phyloP scores from a whole-genome alignment of 345 rosid species.

The Mallotus nudiflorus region DNA sequence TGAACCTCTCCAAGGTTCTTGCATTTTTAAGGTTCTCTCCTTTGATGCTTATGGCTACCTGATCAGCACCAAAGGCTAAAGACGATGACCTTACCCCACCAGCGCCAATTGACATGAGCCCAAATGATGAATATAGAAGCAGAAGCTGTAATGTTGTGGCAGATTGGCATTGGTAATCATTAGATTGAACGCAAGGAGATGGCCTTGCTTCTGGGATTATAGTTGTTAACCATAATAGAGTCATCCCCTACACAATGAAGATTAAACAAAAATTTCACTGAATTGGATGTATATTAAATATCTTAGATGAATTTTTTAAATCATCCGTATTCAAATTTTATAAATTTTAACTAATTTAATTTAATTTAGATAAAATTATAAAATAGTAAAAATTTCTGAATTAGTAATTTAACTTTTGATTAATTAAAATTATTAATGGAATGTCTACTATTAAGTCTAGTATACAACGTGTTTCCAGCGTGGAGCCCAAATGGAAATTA shows the following conservation, averaged over 20 bases:
- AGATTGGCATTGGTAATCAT: slow-evolving; percentile 41
- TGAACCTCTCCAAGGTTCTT: slow-evolving; percentile 37
- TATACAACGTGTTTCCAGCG: too few relatives aligned
- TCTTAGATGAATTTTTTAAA: too few relatives aligned
- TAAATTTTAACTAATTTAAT: too few relatives aligned
- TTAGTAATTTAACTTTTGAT: too few relatives aligned
- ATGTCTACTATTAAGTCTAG: too few relatives aligned
- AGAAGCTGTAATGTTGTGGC: slow-evolving; percentile 54
- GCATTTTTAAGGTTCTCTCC: not conserved
- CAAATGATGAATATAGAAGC: slow-evolving; percentile 44
- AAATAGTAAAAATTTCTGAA: too few relatives aligned
- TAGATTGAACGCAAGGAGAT: slow-evolving; percentile 38
- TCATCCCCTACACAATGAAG: slow-evolving; percentile 37
- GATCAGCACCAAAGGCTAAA: slow-evolving; percentile 74
- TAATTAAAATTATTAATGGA: too few relatives aligned
- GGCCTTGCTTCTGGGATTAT: slow-evolving; percentile 64
- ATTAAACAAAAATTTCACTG: too few relatives aligned
- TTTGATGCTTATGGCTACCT: slow-evolving; percentile 28
- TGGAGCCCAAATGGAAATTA: too few relatives aligned
- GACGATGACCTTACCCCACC: slow-evolving; percentile 73
- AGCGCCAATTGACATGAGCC: slow-evolving; percentile 60
- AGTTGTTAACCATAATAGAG: slow-evolving; percentile 66
- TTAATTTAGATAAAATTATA: too few relatives aligned
- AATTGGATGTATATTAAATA: too few relatives aligned
- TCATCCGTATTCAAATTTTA: too few relatives aligned